phyloP scores from a whole-genome alignment of 2,329 filamentous ascomycete genomes.

The Penicillium sp. region DNA sequence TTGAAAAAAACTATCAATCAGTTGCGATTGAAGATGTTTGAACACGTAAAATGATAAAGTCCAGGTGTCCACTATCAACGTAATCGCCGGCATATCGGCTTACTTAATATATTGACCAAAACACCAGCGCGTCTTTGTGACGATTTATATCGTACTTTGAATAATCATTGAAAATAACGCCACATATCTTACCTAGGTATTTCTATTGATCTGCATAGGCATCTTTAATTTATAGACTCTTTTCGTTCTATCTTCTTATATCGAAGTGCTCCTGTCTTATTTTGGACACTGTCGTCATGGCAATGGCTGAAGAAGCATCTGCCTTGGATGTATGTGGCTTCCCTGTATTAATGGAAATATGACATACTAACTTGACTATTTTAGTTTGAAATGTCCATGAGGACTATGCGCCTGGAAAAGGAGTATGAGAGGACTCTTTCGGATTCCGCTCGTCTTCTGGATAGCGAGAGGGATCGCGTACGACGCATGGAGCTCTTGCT shows the following conservation, averaged over 20 bases:
- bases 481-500: slow-evolving; percentile 67
- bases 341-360: background rate
- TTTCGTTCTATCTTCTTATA: background rate
- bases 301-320: slow-evolving; percentile 9
- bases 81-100: slow-evolving; percentile 1
- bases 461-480: slow-evolving; percentile 71
- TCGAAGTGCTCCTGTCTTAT: background rate
- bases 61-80: slow-evolving; percentile 13
- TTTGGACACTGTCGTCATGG: slow-evolving; percentile 10
- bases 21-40: slow-evolving; percentile 6
- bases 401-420: slow-evolving; percentile 61
- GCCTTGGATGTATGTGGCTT: slow-evolving; percentile 27
- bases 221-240: background rate
- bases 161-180: background rate
- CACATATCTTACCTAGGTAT: background rate
- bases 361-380: slow-evolving; percentile 2
- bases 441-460: slow-evolving; percentile 65
- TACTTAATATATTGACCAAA: slow-evolving; percentile 6
- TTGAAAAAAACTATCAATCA: background rate
- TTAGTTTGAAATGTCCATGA: slow-evolving; percentile 49
- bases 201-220: background rate
- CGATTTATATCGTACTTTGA: background rate
- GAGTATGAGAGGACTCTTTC: slow-evolving; percentile 66
- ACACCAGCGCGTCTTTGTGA: slow-evolving; percentile 8
- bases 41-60: slow-evolving; percentile 6